A percentile compares a stretch with the other conserved stretches of the same genome.
Conservation (phyloP, 2,329 filamentous ascomycete species). For the Colletotrichum paranaense region DNA sequence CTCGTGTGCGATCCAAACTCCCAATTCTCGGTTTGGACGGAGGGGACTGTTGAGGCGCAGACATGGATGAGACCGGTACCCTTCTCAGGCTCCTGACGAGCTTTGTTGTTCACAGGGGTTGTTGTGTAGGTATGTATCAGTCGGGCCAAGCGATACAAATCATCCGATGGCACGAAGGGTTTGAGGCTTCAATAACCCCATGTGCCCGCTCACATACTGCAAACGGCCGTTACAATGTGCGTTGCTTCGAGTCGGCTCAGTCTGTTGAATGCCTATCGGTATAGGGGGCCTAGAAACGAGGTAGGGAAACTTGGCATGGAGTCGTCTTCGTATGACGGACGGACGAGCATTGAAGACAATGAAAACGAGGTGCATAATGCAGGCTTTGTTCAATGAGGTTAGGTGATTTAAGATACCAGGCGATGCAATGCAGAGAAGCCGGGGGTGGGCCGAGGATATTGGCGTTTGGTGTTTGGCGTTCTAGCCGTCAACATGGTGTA, state of each 20-base stretch:
- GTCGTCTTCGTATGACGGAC: background rate
- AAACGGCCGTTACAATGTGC: background rate
- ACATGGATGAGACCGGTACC: background rate
- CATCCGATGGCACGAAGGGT: background rate
- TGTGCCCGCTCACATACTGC: background rate
- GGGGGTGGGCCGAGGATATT: background rate
- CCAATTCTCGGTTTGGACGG: background rate
- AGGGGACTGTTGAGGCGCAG: background rate
- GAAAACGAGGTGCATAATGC: background rate
- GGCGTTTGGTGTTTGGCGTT: background rate
- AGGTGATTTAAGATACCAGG: background rate
- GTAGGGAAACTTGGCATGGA: background rate
- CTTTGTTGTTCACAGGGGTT: background rate
- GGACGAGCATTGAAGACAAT: background rate
- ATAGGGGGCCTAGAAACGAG: background rate
- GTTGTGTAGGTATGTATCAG: background rate
- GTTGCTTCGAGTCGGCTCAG: background rate
- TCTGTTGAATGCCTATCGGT: background rate
- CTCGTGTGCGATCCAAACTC: conserved; percentile 1
- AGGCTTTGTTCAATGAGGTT: background rate
- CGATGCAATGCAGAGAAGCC: background rate
- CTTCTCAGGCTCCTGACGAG: background rate
- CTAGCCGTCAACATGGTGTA: no score
- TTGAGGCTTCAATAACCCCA: background rate
- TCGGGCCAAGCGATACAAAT: background rate